These are phyloP conservation scores for Epicoccum nigrum DNA, from an alignment of 2,329 filamentous ascomycete genomes.

Conservation along the genomic window DNA sequence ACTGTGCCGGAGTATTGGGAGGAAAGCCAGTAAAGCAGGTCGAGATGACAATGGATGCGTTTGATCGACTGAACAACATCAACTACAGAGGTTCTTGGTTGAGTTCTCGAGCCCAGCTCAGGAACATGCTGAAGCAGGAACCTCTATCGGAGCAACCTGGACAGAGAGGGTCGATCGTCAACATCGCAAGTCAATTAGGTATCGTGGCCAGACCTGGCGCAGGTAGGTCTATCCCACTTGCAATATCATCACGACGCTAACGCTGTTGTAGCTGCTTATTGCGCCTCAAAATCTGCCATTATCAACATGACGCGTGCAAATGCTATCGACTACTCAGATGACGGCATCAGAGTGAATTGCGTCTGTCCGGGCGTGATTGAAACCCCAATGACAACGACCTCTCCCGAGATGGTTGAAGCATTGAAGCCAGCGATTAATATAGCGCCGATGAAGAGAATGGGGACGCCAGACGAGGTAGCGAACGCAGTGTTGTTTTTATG, in stretches of 20 bases:
- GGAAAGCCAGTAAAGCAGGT: constrained; percentile 49
- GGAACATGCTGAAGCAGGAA: constrained; percentile 58
- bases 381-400: constrained; percentile 47
- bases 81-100: constrained; percentile 66
- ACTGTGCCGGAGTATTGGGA: constrained; percentile 61
- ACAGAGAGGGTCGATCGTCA: constrained; percentile 58
- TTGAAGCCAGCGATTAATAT: constrained; percentile 49
- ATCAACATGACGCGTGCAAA: constrained; percentile 64
- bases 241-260: constrained; percentile 15
- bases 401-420: constrained; percentile 39
- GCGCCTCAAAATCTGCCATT: constrained; percentile 64
- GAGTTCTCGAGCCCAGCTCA: constrained; percentile 59
- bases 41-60: constrained; percentile 56
- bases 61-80: constrained; percentile 61
- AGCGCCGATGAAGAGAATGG: constrained; percentile 58
- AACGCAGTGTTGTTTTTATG: constrained; percentile 60
- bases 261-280: constrained; percentile 57
- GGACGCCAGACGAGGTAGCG: constrained; percentile 59
- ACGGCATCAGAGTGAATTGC: constrained; percentile 63
- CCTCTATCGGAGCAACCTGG: constrained; percentile 49
- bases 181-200: constrained; percentile 61
- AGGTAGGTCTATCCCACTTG: constrained; percentile 17
- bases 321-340: constrained; percentile 61
- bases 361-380: constrained; percentile 61
- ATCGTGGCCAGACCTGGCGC: constrained; percentile 41